Evolutionary conservation across 139 green algal species (phyloP).

Genomic region (Edaphochlamys debaryana): DNA sequence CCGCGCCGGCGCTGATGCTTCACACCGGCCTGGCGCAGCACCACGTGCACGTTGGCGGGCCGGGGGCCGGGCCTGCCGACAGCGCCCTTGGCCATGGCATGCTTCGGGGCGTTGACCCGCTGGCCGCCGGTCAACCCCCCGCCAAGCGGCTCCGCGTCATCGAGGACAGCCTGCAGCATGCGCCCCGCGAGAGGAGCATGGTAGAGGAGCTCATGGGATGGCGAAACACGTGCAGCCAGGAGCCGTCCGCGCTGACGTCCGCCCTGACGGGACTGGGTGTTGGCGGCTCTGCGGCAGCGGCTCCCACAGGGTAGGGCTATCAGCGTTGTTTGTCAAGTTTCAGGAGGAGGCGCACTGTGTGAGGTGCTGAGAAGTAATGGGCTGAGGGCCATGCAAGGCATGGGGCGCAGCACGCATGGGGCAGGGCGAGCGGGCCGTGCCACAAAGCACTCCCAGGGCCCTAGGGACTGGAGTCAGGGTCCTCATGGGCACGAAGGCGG

Average conservation of each 20-base stretch:
- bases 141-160: conserved; percentile 16
- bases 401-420: no score
- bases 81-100: not conserved
- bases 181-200: not conserved
- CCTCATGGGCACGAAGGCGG: no score
- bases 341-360: no score
- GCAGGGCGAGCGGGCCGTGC: no score
- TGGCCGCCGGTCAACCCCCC: not conserved
- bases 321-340: no score
- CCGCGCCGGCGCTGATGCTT: not conserved
- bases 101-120: no score
- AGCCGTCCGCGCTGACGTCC: not conserved
- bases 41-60: not conserved
- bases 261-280: no score
- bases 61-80: no score
- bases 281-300: not conserved
- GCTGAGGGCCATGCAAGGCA: no score
- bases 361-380: no score
- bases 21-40: not conserved
- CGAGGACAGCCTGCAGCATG: conserved; percentile 23
- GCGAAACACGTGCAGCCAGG: conserved; percentile 2
- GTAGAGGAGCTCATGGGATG: conserved; percentile 31
- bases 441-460: no score
- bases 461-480: no score
- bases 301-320: not conserved